Evolutionary conservation across 2,329 filamentous ascomycete genomes (phyloP), one percentile per base, ranked within the genome.

Genomic region (Fusarium sp.): DNA sequence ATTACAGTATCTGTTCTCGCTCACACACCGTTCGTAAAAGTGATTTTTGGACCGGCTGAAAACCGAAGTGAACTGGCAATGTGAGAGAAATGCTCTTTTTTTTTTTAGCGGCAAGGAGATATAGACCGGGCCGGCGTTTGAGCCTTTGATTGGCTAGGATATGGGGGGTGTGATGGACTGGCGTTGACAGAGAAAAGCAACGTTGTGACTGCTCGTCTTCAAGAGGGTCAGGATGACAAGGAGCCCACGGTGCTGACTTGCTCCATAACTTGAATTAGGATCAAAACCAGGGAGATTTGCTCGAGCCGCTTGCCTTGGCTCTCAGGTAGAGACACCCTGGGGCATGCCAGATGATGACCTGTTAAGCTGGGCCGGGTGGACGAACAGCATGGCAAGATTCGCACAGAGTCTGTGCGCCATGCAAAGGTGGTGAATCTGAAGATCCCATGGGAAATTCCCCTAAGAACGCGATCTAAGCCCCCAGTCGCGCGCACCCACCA

Each of bases 151-250:
- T 63, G 52, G 70, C 15, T 31, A 58, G 48, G 44, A 44, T 37
- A 33, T 39, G 23, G 65, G 63, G 63, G 56, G 69, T 51, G 57
- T 56, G 60, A 25, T 54, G 15, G 48, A 29, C 54, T 66, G 65
- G 60, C 39, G 57, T 73, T 56, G 49, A 60, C 60, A 63, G 51
- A 64, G 68, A 74, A 77, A 73, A 77, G 75, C 70, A 74, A 76
- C 63, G 63, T 63, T 75, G 49, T 74, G 73, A 71, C 64, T 69
- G 60, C 69, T 77, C 66, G 65, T 72, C 65, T 72, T 46, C 33
- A 52, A 44, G 45, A 60, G 56, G 69, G 68, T 68, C 69, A 67
- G 51, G 51, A 68, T 51, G 52, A 58, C 63, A 63, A 64, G 49
- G 63, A 74, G 44, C 60, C 68, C 51, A 54, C 64, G 61, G 60